Evolutionary conservation across 805 yeast species (phyloP).

Genomic region (Candida jianshihensis): DNA sequence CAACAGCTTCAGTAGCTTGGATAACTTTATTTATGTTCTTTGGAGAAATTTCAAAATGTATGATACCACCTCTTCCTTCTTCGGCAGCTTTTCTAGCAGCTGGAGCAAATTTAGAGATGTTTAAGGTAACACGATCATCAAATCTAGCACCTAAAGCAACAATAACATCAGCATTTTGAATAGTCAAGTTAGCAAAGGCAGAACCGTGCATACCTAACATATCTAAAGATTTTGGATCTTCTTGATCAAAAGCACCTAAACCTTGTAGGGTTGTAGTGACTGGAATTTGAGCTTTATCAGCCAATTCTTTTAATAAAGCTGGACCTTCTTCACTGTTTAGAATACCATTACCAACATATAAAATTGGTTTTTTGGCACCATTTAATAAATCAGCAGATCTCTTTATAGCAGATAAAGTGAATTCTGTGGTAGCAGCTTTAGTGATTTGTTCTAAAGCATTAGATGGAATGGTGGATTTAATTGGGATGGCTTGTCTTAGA

Average conservation of each 20-base stretch:
- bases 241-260: conserved; percentile 90
- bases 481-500: conserved; percentile 80
- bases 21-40: conserved; percentile 97
- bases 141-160: conserved; percentile 95
- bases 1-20: conserved; percentile 91
- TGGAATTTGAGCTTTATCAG: conserved; percentile 88
- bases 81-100: conserved; percentile 83
- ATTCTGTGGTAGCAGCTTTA: conserved; percentile 60
- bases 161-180: conserved; percentile 89
- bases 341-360: conserved; percentile 91
- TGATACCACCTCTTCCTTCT: conserved; percentile 88
- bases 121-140: conserved; percentile 96
- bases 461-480: conserved; percentile 66
- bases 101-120: conserved; percentile 85
- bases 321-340: conserved; percentile 80
- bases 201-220: conserved; percentile 99
- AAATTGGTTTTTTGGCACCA: conserved; percentile 77
- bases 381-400: conserved; percentile 77
- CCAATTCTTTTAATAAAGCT: conserved; percentile 64
- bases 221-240: conserved; percentile 82
- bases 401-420: conserved; percentile 64
- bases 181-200: conserved; percentile 90
- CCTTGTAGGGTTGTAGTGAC: conserved; percentile 95
- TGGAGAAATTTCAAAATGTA: conserved; percentile 93
- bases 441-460: conserved; percentile 65